Percentiles rank a stretch among this genome's conserved stretches.
Evolutionary conservation across 2,329 filamentous ascomycete species (phyloP).

Genomic region (Epichloe coenophiala): DNA sequence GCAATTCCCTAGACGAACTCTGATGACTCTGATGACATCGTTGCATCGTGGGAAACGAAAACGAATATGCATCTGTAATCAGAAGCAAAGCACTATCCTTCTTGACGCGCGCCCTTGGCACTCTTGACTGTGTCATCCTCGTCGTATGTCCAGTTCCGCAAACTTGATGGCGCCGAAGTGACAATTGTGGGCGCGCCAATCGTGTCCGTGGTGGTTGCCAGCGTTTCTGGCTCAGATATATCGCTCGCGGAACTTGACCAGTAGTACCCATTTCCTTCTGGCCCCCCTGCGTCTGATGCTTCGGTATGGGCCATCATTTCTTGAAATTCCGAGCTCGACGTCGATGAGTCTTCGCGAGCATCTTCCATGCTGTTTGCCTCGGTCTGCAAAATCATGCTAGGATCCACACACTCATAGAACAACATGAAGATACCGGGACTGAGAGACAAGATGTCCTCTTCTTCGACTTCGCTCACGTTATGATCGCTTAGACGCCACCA

Average conservation of each 20-base stretch:
- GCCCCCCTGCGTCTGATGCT: not conserved
- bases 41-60: not conserved
- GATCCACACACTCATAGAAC: slow-evolving; percentile 72
- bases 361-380: slow-evolving; percentile 14
- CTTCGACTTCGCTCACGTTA: slow-evolving; percentile 59
- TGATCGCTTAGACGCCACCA: slow-evolving; percentile 95
- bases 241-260: slow-evolving; percentile 3
- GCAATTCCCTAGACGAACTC: not conserved
- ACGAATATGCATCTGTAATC: not conserved
- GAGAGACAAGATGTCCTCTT: slow-evolving; percentile 60
- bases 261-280: not conserved
- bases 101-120: not conserved
- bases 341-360: not conserved
- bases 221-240: not conserved
- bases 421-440: slow-evolving; percentile 82
- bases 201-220: slow-evolving; percentile 1
- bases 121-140: not conserved
- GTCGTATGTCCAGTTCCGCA: slow-evolving; percentile 2
- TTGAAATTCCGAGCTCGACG: not conserved
- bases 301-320: not conserved
- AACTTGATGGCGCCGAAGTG: not conserved
- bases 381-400: slow-evolving; percentile 29
- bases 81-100: not conserved
- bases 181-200: not conserved
- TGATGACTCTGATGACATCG: not conserved